Base-by-base conservation (phyloP, 805 yeast genomes). In the Candida adriatica region DNA sequence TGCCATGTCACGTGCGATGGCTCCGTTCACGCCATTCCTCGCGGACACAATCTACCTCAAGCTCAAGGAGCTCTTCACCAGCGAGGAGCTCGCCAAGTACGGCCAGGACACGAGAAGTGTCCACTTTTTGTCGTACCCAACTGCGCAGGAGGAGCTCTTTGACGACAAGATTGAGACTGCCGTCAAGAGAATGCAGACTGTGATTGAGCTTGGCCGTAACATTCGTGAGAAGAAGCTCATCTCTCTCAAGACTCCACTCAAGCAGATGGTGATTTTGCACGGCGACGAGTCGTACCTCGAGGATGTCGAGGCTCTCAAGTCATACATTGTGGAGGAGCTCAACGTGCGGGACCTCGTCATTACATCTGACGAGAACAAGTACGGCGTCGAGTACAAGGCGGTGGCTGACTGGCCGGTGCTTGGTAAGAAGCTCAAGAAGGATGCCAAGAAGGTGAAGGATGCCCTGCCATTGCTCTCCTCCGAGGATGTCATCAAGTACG, bases 361-460 rank as follows among this genome's bases (percentile, higher is more conserved):
- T 49, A 87, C 96, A 14, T 70, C 83, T 16, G 96, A 92, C 55
- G 99, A 92, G 66, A 78, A 70, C 48, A 78, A 80, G 54, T 90
- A 88, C 56, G 92, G 88, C 50, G 97, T 92, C 40, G 83, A 80
- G 56, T 90, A 88, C 68, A 75, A 73, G 43, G 96, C 90, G 26
- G 94, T 84, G 59, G 98, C 98, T 29, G 99, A 92, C 66, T 92
- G 99, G 98, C 95, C 97, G 37, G 85, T 87, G 14, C 72, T 92
- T 47, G 99, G 99, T 65, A 92, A 90, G 72, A 92, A 92, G 64
- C 74, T 92, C 61, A 90, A 87, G 76, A 78, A 79, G 56, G 97
- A 88, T 50, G 94, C 84, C 40, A 86, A 83, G 65, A 79, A 75
- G 59, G 98, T 92, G 39, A 94, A 90, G 71, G 94, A 79, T 53